Conservation (phyloP, 106 monocot genomes). For the Narthecium ossifragum region DNA sequence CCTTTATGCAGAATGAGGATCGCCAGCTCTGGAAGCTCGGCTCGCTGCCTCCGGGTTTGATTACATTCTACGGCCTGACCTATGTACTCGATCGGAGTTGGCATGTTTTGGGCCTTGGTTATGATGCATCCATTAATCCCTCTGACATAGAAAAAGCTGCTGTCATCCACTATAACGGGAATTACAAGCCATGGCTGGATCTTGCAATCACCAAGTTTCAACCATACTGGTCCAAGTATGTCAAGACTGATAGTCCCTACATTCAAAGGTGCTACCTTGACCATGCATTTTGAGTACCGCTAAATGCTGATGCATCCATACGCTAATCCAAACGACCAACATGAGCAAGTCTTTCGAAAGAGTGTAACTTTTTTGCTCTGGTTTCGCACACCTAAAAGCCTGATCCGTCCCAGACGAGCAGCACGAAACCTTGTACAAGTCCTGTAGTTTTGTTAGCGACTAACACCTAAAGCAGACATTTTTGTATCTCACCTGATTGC, state of each 20-base stretch:
- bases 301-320: too few species aligned
- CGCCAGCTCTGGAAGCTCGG: conserved; percentile 2
- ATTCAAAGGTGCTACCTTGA: background rate
- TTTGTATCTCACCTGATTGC: too few species aligned
- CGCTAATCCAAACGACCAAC: too few species aligned
- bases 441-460: too few species aligned
- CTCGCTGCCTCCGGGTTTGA: conserved; percentile 56
- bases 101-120: conserved; percentile 72
- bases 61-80: conserved; percentile 62
- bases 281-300: too few species aligned
- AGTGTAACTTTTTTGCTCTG: too few species aligned
- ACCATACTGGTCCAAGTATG: conserved; percentile 32
- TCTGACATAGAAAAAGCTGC: conserved; percentile 35
- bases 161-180: conserved; percentile 66
- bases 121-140: conserved; percentile 40
- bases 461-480: too few species aligned
- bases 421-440: too few species aligned
- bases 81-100: conserved; percentile 54
- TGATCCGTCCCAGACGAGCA: too few species aligned
- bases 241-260: background rate
- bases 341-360: too few species aligned
- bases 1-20: background rate
- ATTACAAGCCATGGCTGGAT: conserved; percentile 74
- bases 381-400: too few species aligned
- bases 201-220: conserved; percentile 47